phyloP scores from a whole-genome alignment of 139 green algal species.

The Edaphochlamys debaryana region DNA sequence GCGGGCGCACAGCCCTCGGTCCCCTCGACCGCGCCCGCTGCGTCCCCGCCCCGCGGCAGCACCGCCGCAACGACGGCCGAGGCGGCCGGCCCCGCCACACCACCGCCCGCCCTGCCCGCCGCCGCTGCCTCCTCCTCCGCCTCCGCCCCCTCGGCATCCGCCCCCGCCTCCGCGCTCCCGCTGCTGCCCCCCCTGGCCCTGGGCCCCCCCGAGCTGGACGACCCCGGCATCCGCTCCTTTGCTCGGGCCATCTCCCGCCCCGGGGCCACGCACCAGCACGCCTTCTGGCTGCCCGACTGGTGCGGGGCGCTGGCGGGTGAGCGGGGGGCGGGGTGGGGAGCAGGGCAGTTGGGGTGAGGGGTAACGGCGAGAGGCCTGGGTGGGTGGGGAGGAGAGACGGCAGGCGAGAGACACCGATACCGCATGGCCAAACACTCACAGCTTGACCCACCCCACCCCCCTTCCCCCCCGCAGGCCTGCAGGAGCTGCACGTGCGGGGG shows the following conservation, averaged over 20 bases:
- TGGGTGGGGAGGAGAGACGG: no score
- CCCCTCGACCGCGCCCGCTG: no score
- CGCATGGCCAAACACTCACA: no score
- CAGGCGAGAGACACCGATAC: no score
- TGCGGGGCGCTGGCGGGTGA: constrained; percentile 5
- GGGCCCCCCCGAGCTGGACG: not conserved
- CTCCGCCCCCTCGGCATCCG: not conserved
- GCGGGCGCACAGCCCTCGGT: no score
- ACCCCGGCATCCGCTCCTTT: constrained; percentile 33
- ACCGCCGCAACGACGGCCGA: not conserved
- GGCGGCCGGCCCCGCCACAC: not conserved
- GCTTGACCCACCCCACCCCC: no score
- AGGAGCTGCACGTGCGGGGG: constrained; percentile 11
- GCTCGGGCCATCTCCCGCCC: not conserved
- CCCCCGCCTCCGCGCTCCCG: not conserved
- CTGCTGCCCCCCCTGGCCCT: not conserved
- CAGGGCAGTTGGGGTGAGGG: no score
- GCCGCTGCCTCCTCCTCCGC: not conserved
- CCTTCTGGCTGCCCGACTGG: constrained; percentile 38
- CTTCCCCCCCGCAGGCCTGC: not conserved
- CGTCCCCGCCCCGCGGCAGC: no score
- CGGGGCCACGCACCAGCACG: constrained; percentile 8
- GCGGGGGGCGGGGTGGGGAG: not conserved
- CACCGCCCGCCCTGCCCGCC: not conserved
- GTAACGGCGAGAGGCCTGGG: no score